These are phyloP conservation scores for Lagenidium giganteum DNA, from an alignment of 352 stramenopile species.

Conservation along the genomic window DNA sequence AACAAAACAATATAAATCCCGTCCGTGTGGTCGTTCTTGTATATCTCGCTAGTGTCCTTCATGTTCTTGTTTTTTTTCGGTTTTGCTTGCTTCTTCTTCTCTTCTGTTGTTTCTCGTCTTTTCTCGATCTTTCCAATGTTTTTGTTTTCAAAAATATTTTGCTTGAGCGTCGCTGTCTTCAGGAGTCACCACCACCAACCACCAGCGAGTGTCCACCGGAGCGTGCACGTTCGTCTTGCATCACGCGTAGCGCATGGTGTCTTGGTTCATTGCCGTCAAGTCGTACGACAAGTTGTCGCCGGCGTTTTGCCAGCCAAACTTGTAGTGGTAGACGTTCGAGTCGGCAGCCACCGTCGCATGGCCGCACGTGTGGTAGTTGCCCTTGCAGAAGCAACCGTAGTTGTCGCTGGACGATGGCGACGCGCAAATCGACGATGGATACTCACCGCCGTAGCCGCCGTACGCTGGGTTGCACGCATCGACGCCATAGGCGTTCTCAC, in stretches of 20 bases:
- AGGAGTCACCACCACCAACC: too few relatives aligned
- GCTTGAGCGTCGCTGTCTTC: constrained; percentile 6
- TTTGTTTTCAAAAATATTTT: constrained; percentile 30
- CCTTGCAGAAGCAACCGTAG: constrained; percentile 59
- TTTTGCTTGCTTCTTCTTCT: neutral
- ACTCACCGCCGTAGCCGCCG: constrained; percentile 25
- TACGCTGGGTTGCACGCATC: constrained; percentile 11
- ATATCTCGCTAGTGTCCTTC: too few relatives aligned
- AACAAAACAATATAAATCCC: too few relatives aligned
- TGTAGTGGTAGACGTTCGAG: constrained; percentile 75
- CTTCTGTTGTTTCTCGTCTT: neutral
- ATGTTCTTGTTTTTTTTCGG: neutral
- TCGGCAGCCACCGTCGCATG: constrained; percentile 22
- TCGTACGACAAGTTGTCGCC: constrained; percentile 25
- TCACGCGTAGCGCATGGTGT: constrained; percentile 2
- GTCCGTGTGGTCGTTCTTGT: too few relatives aligned
- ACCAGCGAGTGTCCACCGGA: too few relatives aligned
- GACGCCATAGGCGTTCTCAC: constrained; percentile 31
- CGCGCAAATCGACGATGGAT: constrained; percentile 28
- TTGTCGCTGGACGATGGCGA: constrained; percentile 65
- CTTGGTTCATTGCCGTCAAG: neutral
- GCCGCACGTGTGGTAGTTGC: constrained; percentile 47
- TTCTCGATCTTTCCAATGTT: constrained; percentile 3
- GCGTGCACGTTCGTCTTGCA: too few relatives aligned
- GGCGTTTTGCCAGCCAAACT: constrained; percentile 76